These are phyloP conservation scores for Coleophoma crateriformis DNA, from an alignment of 2,329 filamentous ascomycete species.

Conservation along the genomic window DNA sequence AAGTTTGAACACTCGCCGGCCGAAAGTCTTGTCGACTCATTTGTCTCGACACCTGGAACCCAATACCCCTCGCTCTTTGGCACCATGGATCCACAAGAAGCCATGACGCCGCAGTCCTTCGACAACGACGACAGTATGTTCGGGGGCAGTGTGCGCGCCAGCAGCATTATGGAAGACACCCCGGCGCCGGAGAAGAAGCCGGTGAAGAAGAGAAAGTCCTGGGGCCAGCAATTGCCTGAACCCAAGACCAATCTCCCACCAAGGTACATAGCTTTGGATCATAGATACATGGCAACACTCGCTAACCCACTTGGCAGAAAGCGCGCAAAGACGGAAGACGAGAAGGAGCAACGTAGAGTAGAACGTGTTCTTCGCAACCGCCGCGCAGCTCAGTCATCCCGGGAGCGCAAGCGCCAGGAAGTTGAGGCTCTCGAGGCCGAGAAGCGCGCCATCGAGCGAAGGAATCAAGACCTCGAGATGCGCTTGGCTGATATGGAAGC, in stretches of 20 bases:
- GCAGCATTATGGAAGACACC: conserved; percentile 16
- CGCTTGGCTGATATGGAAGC: conserved; percentile 37
- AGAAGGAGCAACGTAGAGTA: conserved; percentile 96
- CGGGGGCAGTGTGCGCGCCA: conserved; percentile 15
- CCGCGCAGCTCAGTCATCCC: conserved; percentile 90
- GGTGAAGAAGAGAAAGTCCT: conserved; percentile 93
- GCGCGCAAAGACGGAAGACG: conserved; percentile 96
- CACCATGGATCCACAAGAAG: conserved; percentile 20
- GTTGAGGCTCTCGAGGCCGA: conserved; percentile 75
- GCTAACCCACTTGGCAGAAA: conserved; percentile 51
- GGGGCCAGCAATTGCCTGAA: conserved; percentile 94
- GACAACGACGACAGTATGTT: conserved; percentile 25
- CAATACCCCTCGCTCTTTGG: conserved; percentile 25
- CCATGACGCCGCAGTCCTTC: conserved; percentile 25
- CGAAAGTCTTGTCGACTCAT: conserved; percentile 25
- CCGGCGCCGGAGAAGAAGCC: conserved; percentile 58
- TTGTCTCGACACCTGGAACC: conserved; percentile 25
- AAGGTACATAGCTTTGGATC: conserved; percentile 48
- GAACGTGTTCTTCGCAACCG: conserved; percentile 96
- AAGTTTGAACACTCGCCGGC: conserved; percentile 27
- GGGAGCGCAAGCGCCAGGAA: conserved; percentile 61
- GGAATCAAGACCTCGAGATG: conserved; percentile 66
- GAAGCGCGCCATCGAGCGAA: conserved; percentile 59
- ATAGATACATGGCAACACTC: conserved; percentile 1
- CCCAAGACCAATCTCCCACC: conserved; percentile 95